These are phyloP conservation scores for Funneliformis geosporum DNA, from an alignment of 192 early-diverging fungal genomes.

Conservation along the genomic window DNA sequence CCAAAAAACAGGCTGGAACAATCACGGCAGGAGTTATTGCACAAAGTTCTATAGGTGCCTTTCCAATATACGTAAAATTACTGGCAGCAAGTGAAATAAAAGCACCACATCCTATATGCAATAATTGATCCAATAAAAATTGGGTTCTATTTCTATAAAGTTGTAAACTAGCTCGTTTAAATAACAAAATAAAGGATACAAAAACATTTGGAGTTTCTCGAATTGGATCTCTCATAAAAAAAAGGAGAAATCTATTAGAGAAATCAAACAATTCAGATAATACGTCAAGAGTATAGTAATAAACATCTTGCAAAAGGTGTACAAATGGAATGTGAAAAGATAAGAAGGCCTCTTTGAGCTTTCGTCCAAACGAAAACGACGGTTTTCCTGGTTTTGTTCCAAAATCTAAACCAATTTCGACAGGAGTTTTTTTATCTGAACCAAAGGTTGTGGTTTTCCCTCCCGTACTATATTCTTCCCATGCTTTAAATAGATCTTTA, in stretches of 20 bases:
- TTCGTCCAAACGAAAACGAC: background rate
- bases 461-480: conserved; percentile 46
- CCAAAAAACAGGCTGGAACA: background rate
- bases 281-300: background rate
- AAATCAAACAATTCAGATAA: background rate
- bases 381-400: background rate
- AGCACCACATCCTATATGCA: conserved; percentile 58
- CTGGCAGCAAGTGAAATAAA: conserved; percentile 53
- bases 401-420: background rate
- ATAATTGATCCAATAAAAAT: conserved; percentile 55
- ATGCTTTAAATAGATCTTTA: conserved; percentile 49
- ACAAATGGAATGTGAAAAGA: background rate
- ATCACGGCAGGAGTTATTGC: conserved; percentile 38
- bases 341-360: background rate
- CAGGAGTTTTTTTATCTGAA: background rate
- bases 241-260: conserved; percentile 1
- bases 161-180: conserved; percentile 46
- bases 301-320: background rate
- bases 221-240: conserved; percentile 39
- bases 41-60: conserved; percentile 50
- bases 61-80: conserved; percentile 54
- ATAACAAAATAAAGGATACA: conserved; percentile 52
- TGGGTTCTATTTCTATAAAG: conserved; percentile 48
- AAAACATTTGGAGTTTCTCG: conserved; percentile 52
- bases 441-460: conserved; percentile 33